phyloP scores from a whole-genome alignment of 495 filamentous ascomycete species.

The Aspergillus funiculosus region DNA sequence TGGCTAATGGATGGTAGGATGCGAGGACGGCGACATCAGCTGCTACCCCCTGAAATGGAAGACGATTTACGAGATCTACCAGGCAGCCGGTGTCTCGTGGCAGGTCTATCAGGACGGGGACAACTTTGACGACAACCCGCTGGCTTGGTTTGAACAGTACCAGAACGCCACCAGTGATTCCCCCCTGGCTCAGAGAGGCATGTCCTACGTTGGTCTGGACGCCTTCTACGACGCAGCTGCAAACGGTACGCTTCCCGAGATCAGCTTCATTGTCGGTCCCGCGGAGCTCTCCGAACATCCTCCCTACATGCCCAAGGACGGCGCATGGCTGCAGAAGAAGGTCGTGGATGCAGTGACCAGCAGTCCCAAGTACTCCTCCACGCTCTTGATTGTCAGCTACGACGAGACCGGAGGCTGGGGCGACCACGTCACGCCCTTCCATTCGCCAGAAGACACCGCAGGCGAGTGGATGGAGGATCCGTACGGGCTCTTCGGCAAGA shows the following conservation, averaged over 20 bases:
- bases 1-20: conserved; percentile 25
- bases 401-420: conserved; percentile 53
- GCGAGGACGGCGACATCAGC: conserved; percentile 38
- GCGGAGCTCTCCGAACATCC: conserved; percentile 50
- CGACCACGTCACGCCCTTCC: conserved; percentile 51
- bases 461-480: conserved; percentile 55
- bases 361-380: conserved; percentile 45
- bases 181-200: conserved; percentile 38
- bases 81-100: conserved; percentile 50
- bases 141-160: conserved; percentile 51
- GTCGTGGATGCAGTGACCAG: conserved; percentile 46
- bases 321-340: conserved; percentile 52
- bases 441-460: conserved; percentile 43
- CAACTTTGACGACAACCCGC: conserved; percentile 52
- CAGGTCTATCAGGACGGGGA: conserved; percentile 49
- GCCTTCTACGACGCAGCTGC: conserved; percentile 46
- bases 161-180: conserved; percentile 37
- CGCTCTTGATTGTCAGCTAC: conserved; percentile 48
- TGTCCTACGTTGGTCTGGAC: conserved; percentile 41
- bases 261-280: conserved; percentile 51
- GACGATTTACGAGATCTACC: conserved; percentile 47
- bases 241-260: conserved; percentile 47
- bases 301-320: conserved; percentile 48
- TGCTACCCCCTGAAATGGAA: conserved; percentile 54
- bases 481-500: conserved; percentile 39